These are phyloP conservation scores for Conticribra weissflogii DNA, from an alignment of 108 stramenopile genomes.

Conservation along the genomic window DNA sequence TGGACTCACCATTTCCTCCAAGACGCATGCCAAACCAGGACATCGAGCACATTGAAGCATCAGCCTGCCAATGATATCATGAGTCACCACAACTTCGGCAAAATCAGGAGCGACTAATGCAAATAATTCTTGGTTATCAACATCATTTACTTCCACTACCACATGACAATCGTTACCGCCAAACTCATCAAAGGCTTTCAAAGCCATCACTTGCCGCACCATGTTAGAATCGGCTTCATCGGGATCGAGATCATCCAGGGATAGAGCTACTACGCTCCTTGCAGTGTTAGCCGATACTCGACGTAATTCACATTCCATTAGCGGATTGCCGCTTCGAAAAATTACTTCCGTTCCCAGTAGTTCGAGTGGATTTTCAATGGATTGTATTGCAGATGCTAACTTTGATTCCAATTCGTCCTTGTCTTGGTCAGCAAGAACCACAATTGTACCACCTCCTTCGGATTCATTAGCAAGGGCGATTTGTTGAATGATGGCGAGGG, in stretches of 20 bases:
- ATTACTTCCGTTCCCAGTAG: slow-evolving; percentile 44
- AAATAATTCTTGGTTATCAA: slow-evolving; percentile 50
- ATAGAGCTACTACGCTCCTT: slow-evolving; percentile 40
- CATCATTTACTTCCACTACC: slow-evolving; percentile 54
- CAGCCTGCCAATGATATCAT: slow-evolving; percentile 59
- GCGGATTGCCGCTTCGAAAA: slow-evolving; percentile 51
- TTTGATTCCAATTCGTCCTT: slow-evolving; percentile 42
- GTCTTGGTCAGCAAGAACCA: slow-evolving; percentile 37
- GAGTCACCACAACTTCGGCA: slow-evolving; percentile 54
- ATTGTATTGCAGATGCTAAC: slow-evolving; percentile 13
- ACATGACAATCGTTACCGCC: slow-evolving; percentile 28
- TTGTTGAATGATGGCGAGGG: slow-evolving; percentile 49
- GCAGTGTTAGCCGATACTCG: slow-evolving; percentile 44
- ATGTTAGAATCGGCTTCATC: slow-evolving; percentile 52
- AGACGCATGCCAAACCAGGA: slow-evolving; percentile 50
- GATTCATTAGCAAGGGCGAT: slow-evolving; percentile 53
- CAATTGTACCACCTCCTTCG: slow-evolving; percentile 54
- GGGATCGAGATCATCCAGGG: slow-evolving; percentile 36
- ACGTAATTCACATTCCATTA: slow-evolving; percentile 41
- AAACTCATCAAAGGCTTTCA: slow-evolving; percentile 35
- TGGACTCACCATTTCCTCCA: slow-evolving; percentile 47
- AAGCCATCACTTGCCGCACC: slow-evolving; percentile 53
- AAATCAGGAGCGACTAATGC: slow-evolving; percentile 43
- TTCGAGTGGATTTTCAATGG: slow-evolving; percentile 18
- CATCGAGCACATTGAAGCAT: slow-evolving; percentile 61